phyloP scores from a whole-genome alignment of 441 rosid species.

The Dalechampia spathulata region DNA sequence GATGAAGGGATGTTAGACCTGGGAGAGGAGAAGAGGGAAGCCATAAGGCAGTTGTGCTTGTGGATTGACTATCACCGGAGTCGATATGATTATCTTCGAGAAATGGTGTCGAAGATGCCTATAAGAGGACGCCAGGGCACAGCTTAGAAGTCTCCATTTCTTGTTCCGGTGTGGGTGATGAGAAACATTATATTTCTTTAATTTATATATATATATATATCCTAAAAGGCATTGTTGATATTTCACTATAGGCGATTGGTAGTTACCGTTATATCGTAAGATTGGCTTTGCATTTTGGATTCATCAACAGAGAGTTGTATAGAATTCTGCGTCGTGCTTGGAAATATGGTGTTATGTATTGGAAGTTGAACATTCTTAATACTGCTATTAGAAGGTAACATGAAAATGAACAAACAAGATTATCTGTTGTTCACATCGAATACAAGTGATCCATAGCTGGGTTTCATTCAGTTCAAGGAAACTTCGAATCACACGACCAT shows the following conservation, averaged over 20 bases:
- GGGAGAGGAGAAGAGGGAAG: slow-evolving; percentile 88
- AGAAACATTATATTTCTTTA: slow-evolving; percentile 11
- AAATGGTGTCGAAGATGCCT: slow-evolving; percentile 35
- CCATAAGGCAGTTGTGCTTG: slow-evolving; percentile 85
- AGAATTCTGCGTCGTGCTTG: background rate
- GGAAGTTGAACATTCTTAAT: background rate
- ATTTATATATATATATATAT: background rate
- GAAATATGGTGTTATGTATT: background rate
- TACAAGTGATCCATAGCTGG: too few species aligned
- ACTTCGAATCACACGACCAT: too few species aligned
- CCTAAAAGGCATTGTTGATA: background rate
- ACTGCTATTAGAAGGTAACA: too few species aligned
- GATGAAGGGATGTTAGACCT: slow-evolving; percentile 40
- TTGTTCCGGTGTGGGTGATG: slow-evolving; percentile 12
- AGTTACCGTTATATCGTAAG: background rate
- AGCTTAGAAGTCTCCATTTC: slow-evolving; percentile 16
- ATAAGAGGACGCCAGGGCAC: slow-evolving; percentile 41
- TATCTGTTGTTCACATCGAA: too few species aligned
- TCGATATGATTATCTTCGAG: slow-evolving; percentile 51
- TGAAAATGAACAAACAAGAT: too few species aligned
- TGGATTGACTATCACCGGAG: slow-evolving; percentile 70
- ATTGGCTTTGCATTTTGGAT: background rate
- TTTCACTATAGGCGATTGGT: background rate
- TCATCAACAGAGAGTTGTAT: slow-evolving; percentile 8
- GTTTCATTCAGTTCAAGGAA: too few species aligned